Base-by-base conservation (phyloP, 2,329 filamentous ascomycete genomes). In the Aspergillus unguis region DNA sequence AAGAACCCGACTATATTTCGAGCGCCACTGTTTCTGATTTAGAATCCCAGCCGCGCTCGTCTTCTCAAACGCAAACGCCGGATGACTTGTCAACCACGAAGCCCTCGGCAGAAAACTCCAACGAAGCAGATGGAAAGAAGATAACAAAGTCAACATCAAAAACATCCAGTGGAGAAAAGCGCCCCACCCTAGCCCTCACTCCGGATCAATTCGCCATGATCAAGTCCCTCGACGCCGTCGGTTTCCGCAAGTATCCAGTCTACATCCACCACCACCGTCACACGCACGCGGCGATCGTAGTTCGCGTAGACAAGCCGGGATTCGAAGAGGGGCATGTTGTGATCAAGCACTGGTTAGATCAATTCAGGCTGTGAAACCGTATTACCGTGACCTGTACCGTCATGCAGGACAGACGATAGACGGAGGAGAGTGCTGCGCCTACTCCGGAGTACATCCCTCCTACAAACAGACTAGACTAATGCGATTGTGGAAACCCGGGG, bases 271-370 rank as follows among this genome's bases (percentile, higher is more conserved):
- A 91, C 5, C 80, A 84, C 50, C 75, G 79, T n/a, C 90, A 96
- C 67, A 89, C 83, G 54, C 92, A 97, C 70, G 92, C 92, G 0
- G 92, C 92, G 3, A 95, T 97, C 44, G 89, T 97, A 58, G 85
- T 95, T 33, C 82, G 92, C 35, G 82, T 78, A 56, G 70, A 70
- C 53, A 82, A 87, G 36, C 85, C 83, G 66, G 75, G 80, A 47
- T 95, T 91, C 62, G 77, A 80, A 2, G 92, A 97, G 71, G 92
- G 92, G 0, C 83, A 80, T 64, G 68, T 88, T 9, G 89, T 96
- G 32, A 75, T 94, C 51, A 80, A 78, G 63, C 92, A 97, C 73
- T 97, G 89, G 87, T 74, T 91, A 2, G 79, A 85, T 48, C 80
- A 86, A 64, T 96, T 97, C 41, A 17, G 25, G 10, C 41, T 32